A percentile compares a stretch with the other conserved stretches of the same genome.
Evolutionary conservation across 768 basidiomycete species (phyloP).

Genomic region (Boletus rubropictus): DNA sequence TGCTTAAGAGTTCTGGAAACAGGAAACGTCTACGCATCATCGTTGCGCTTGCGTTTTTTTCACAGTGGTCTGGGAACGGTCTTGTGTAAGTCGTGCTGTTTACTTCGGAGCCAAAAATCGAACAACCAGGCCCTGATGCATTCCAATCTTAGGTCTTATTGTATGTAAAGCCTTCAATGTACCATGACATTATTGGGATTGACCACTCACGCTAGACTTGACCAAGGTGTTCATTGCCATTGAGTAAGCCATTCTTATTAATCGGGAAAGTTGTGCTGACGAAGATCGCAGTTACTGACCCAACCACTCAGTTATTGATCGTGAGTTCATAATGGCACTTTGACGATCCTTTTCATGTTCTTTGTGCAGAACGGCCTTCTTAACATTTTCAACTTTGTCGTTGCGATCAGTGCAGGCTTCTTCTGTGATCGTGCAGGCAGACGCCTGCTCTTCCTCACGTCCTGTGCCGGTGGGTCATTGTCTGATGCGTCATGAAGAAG

Average conservation of each 20-base stretch:
- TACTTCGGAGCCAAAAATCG: background rate
- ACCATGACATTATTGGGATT: background rate
- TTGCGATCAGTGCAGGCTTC: constrained; percentile 45
- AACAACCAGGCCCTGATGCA: background rate
- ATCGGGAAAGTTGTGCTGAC: background rate
- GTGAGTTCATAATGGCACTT: constrained; percentile 21
- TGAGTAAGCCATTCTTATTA: constrained; percentile 13
- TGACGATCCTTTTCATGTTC: background rate
- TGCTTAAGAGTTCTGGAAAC: background rate
- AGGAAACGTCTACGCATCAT: background rate
- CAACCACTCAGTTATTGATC: constrained; percentile 38
- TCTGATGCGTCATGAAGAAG: constrained; percentile 20
- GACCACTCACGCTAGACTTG: constrained; percentile 31
- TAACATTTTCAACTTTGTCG: constrained; percentile 51
- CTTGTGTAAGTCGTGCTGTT: constrained; percentile 29
- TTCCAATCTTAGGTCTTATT: constrained; percentile 19
- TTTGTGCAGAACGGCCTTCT: constrained; percentile 44
- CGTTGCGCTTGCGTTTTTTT: background rate
- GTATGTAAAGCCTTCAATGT: constrained; percentile 13
- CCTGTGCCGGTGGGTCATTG: constrained; percentile 35
- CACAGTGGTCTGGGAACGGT: background rate
- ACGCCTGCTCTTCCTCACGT: constrained; percentile 45
- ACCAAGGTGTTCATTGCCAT: constrained; percentile 50
- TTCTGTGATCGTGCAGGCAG: constrained; percentile 47
- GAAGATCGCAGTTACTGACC: constrained; percentile 34